These are phyloP conservation scores for Fremontodendron californicum DNA, from an alignment of 345 rosid species.

Conservation along the genomic window DNA sequence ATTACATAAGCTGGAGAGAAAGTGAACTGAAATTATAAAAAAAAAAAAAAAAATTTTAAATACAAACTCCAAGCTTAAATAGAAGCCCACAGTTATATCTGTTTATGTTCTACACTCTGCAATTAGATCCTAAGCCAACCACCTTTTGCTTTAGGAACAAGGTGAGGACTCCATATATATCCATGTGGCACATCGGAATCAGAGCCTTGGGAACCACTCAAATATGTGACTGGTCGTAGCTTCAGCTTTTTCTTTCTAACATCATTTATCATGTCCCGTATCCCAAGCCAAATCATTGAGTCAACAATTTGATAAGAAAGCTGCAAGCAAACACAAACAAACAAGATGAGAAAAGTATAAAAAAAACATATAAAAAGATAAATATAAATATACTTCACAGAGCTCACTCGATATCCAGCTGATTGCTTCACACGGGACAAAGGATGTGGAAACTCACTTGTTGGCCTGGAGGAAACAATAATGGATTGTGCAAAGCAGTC, in stretches of 20 bases:
- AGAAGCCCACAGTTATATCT: background rate
- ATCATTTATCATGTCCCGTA: conserved; percentile 95
- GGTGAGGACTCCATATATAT: conserved; percentile 99
- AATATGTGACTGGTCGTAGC: conserved; percentile 94
- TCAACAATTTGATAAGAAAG: conserved; percentile 97
- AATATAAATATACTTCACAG: conserved; percentile 9
- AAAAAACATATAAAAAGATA: background rate
- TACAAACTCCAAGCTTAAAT: background rate
- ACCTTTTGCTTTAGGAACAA: conserved; percentile 99
- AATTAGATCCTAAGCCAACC: conserved; percentile 12
- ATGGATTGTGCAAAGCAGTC: conserved; percentile 23
- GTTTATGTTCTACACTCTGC: background rate
- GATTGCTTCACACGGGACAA: conserved; percentile 96
- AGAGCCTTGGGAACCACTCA: conserved; percentile 94
- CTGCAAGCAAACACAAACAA: conserved; percentile 33
- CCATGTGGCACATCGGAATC: conserved; percentile 91
- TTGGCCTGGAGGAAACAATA: conserved; percentile 60
- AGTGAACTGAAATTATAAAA: background rate
- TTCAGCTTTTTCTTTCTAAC: conserved; percentile 83
- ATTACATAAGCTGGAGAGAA: background rate
- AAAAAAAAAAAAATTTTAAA: background rate
- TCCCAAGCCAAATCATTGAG: conserved; percentile 98
- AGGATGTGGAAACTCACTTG: conserved; percentile 98
- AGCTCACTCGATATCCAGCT: conserved; percentile 93
- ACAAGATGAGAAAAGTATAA: conserved; percentile 3